Evolutionary conservation across 139 green algal genomes (phyloP).

Genomic region (Coelastrella sp.): DNA sequence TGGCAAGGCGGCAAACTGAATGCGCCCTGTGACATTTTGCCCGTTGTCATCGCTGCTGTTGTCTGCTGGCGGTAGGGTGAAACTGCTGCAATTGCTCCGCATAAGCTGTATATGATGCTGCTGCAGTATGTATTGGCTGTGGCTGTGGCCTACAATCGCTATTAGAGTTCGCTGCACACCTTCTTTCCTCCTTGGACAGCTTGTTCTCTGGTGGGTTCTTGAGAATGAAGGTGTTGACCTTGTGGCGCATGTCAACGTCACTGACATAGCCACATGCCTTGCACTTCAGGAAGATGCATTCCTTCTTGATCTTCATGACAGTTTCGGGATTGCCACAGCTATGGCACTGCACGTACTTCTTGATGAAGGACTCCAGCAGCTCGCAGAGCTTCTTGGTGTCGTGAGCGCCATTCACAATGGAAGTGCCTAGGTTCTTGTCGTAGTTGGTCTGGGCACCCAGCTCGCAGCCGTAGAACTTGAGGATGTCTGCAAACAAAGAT

Average conservation of each 20-base stretch:
- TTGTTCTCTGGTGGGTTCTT: slow-evolving; percentile 98
- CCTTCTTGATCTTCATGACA: slow-evolving; percentile 91
- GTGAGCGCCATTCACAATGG: slow-evolving; percentile 95
- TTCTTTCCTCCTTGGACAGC: slow-evolving; percentile 92
- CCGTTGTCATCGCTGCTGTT: no score
- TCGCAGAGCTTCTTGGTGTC: slow-evolving; percentile 84
- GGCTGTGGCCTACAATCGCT: no score
- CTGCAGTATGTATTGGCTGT: no score
- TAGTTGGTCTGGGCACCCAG: slow-evolving; percentile 98
- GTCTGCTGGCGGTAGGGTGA: no score
- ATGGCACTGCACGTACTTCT: slow-evolving; percentile 99
- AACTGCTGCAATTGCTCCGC: no score
- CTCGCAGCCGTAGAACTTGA: slow-evolving; percentile 98
- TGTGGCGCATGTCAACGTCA: slow-evolving; percentile 96
- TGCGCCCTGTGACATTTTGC: no score
- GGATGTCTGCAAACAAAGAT: slow-evolving; percentile 76
- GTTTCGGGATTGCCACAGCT: slow-evolving; percentile 98
- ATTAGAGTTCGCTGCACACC: slow-evolving; percentile 58
- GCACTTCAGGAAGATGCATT: slow-evolving; percentile 96
- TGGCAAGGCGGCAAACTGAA: no score
- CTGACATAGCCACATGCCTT: slow-evolving; percentile 89
- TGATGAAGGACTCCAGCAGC: slow-evolving; percentile 98
- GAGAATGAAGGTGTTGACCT: slow-evolving; percentile 99
- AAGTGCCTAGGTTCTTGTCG: slow-evolving; percentile 91
- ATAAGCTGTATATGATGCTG: no score